Evolutionary conservation across 768 basidiomycete genomes (phyloP), one percentile per base, ranked within the genome.

Genomic region (Phanerochaete carnosa): DNA sequence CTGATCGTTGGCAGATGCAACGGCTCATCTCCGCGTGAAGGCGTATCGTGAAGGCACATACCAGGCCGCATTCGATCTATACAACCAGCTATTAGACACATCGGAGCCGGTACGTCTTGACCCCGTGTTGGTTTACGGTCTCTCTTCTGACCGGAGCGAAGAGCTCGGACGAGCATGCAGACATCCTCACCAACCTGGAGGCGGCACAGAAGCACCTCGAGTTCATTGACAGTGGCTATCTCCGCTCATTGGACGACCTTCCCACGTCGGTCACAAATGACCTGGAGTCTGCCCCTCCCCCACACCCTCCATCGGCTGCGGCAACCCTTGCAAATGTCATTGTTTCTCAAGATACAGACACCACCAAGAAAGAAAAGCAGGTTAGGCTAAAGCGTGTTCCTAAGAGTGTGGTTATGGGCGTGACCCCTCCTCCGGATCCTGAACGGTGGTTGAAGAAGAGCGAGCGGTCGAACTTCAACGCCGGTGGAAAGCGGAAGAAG

Each of bases 401-500:
- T 15, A 79, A 82, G 57, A 87, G 88, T n/a, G 87, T 93, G 23
- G 73, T 86, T 26, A 88, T 86, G 19, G 91, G 92, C 22, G 85
- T 90, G 13, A 92, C 91, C 3, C 90, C 91, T 29, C 80, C 85
- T 19, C 92, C 92, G 32, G 92, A 94, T 74, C 90, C 92, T 26
- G 92, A 94, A 72, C 78, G 92, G 63, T 94, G 92, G 92, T 71
- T 94, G 61, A 94, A 94, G 83, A 94, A 92, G 77, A 89, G 84
- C 55, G 90, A 92, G 71, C 78, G 90, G 52, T 81, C 88, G 15
- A 83, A 79, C 28, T 84, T 82, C 70, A 69, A 68, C 37, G 77
- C 77, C 19, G 77, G 79, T 55, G 80, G 80, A 45, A 83, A 74
- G 69, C 79, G 83, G 70, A 82, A 82, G 65, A 84, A 66, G 77